phyloP scores from a whole-genome alignment of 129 eudicot genomes.

The Flaveria ramosissima region DNA sequence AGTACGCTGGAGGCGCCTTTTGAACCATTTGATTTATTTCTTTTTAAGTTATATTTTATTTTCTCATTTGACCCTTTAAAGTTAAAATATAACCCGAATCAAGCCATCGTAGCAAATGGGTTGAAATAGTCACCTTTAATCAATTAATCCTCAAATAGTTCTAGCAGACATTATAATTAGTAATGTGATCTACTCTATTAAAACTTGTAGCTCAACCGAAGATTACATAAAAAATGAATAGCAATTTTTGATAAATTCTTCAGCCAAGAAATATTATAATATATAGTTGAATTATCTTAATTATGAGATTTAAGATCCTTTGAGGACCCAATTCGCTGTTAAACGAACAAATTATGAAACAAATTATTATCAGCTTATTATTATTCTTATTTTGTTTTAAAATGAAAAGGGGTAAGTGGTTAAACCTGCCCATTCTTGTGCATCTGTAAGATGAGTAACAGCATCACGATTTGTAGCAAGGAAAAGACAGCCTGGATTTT shows the following conservation, averaged over 20 bases:
- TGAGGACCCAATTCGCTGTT: not conserved
- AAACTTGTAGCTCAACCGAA: not conserved
- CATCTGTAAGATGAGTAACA: constrained; percentile 95
- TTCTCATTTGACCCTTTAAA: not conserved
- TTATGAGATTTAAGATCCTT: constrained; percentile 9
- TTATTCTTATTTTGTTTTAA: not conserved
- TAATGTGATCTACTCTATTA: constrained; percentile 6
- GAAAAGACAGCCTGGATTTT: constrained; percentile 97
- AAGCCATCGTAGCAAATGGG: not conserved
- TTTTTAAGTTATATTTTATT: not conserved
- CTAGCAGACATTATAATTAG: not conserved
- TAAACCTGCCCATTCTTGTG: constrained; percentile 99
- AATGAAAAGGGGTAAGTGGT: constrained; percentile 16
- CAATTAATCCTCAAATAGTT: not conserved
- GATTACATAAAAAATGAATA: constrained; percentile 1
- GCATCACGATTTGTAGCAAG: constrained; percentile 99
- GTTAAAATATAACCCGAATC: not conserved
- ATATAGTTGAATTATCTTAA: not conserved
- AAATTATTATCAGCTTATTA: not conserved
- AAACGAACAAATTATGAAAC: constrained; percentile 12
- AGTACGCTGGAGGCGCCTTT: not conserved
- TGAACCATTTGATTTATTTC: not conserved
- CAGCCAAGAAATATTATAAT: not conserved
- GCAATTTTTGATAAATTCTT: constrained; percentile 13
- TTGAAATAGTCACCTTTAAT: not conserved